Evolutionary conservation across 352 stramenopile genomes (phyloP), one percentile per base, ranked within the genome.

Genomic region (Achlya hypogyna): DNA sequence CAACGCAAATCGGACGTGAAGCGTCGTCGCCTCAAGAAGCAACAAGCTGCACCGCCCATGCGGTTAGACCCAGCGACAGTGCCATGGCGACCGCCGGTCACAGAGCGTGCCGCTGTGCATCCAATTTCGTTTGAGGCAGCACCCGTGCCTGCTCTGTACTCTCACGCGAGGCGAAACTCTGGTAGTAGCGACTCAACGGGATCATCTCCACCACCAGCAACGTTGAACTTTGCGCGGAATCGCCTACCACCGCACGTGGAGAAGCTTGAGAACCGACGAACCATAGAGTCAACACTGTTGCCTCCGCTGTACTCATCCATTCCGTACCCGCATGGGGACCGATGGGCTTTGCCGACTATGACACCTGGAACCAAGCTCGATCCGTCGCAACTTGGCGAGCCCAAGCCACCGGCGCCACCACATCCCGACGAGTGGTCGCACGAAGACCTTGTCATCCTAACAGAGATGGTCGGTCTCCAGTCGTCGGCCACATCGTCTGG

Each of bases 1-100:
- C 63, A 70, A 27, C 63, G 63, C 42, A 70, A 70, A 40, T 65
- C 56, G 42, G 63, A 70, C 54, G 35, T 63, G n/a, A 70, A 70
- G 54, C 52, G 52, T 18, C 63, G 63, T 6, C 34, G 60, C 12
- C 35, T 56, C 25, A 56, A 59, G 32, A 67, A 59, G 51, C 38
- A 27, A 45, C 32, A 45, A 16, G 47, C n/a, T n/a, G n/a, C 43
- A 23, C 25, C 31, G 49, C 14, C 2, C 25, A 35, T 20, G 22
- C 42, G 18, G 22, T 20, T 18, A 49, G 22, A 49, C 22, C 18
- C 42, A 49, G 22, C 42, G 18, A 20, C 42, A 49, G 42, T n/a
- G n/a, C n/a, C n/a, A n/a, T n/a, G n/a, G n/a, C n/a, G n/a, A n/a
- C n/a, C n/a, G n/a, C n/a, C n/a, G n/a, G n/a, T n/a, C n/a, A n/a